A percentile compares a stretch with the other conserved stretches of the same genome.
Conservation (phyloP, 139 green algal species). For the Dunaliella primolecta region DNA sequence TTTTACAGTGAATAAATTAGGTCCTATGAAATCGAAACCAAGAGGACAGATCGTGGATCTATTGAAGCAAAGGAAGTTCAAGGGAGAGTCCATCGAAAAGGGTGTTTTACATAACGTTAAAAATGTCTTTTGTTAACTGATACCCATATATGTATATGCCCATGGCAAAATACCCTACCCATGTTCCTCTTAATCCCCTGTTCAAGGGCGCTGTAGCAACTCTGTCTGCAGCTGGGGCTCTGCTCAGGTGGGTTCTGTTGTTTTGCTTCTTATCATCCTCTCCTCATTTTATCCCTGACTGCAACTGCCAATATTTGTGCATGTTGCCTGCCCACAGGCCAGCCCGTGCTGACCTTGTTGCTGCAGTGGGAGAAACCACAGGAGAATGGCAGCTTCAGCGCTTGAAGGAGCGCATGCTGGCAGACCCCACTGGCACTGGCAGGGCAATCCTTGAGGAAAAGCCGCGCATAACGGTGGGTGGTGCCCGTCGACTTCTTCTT, state of each 20-base stretch:
- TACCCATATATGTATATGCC: no score
- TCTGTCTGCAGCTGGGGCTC: slow-evolving; percentile 51
- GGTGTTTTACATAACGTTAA: no score
- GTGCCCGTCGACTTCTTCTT: no score
- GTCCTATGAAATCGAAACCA: no score
- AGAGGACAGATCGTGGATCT: no score
- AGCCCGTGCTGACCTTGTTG: slow-evolving; percentile 79
- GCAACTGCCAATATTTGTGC: background rate
- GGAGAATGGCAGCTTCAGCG: slow-evolving; percentile 42
- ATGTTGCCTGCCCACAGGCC: no score
- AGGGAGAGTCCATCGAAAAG: no score
- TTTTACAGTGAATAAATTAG: no score
- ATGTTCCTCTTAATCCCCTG: slow-evolving; percentile 57
- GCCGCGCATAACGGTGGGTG: slow-evolving; percentile 70
- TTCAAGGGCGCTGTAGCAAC: slow-evolving; percentile 68
- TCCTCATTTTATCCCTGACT: background rate
- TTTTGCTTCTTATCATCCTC: background rate
- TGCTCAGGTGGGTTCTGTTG: slow-evolving; percentile 38
- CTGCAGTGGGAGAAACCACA: slow-evolving; percentile 74
- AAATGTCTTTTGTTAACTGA: no score
- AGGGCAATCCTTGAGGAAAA: slow-evolving; percentile 66
- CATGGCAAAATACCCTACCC: slow-evolving; percentile 73
- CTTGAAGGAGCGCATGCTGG: slow-evolving; percentile 74
- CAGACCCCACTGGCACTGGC: slow-evolving; percentile 54
- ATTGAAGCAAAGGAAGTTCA: no score